Evolutionary conservation across 306 rosid species (phyloP), one percentile per base, ranked within the genome.

Genomic region (Calophaca sinica): DNA sequence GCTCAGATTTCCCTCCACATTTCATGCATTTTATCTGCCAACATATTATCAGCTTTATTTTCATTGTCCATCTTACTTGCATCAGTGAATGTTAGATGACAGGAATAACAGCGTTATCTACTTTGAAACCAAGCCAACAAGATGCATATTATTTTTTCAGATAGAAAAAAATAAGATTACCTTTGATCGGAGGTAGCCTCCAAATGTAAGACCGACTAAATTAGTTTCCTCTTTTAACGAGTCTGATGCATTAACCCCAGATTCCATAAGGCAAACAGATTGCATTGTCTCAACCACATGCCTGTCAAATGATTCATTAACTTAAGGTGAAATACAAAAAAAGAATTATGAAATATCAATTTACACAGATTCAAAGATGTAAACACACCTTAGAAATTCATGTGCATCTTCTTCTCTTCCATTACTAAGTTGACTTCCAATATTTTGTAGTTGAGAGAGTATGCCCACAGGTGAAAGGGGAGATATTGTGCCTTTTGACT

Each of bases 331-430:
- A 42, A 35, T 49, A 71, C 26, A 20, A 20, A 12, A 48, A 61
- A 50, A 75, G 58, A 50, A 26, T 26, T 46, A 51, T 46, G 53
- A 64, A 44, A 63, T 20, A 75, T n/a, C 33, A 42, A 39, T 49
- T 42, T 69, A 60, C 10, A 38, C 0, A 13, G 35, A 51, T 15
- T 32, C 70, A 80, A 38, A 74, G 54, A 62, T 54, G 62, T 59
- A 57, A 60, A 70, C 15, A 68, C 63, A 93, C 97, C 98, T 91
- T 77, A 93, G 69, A 80, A 93, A 93, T 74, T 93, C 98, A 69
- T 93, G 98, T 10, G 98, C 98, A 69, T 93, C 98, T 85, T 93
- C 97, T 86, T 93, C 96, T 80, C 85, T 91, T 61, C 98, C 98
- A 82, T 79, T 85, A 81, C 92, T 82, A 77, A 93, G 92, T 80